phyloP scores from a whole-genome alignment of 805 yeast species.

The Soucietia sequanensis region DNA sequence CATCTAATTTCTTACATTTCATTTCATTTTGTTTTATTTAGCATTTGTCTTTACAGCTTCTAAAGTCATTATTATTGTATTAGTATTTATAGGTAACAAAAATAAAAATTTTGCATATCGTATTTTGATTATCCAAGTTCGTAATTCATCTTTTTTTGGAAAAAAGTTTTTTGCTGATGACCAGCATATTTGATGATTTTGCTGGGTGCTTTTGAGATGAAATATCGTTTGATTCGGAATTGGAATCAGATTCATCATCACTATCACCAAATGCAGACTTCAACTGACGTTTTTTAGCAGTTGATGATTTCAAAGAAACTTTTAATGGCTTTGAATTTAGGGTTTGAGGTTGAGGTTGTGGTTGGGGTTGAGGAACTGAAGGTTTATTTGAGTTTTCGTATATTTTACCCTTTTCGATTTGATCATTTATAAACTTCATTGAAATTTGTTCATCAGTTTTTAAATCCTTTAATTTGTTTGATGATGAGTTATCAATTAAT shows the following conservation, averaged over 20 bases:
- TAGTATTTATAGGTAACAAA: too few relatives aligned
- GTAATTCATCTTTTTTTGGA: constrained; percentile 1
- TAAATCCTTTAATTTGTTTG: constrained; percentile 33
- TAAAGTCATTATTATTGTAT: too few relatives aligned
- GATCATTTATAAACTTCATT: constrained; percentile 45
- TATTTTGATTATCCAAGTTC: too few relatives aligned
- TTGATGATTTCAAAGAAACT: not conserved
- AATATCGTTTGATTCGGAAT: too few relatives aligned
- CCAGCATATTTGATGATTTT: too few relatives aligned
- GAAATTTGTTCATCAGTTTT: constrained; percentile 48
- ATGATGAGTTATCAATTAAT: constrained; percentile 13
- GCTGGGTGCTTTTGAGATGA: too few relatives aligned
- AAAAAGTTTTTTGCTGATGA: constrained; percentile 5
- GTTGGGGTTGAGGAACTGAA: not conserved
- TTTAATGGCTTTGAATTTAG: not conserved
- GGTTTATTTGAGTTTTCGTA: not conserved
- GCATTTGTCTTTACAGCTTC: too few relatives aligned
- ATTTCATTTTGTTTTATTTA: too few relatives aligned
- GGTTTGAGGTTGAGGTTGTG: too few relatives aligned
- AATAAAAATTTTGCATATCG: too few relatives aligned
- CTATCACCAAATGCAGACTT: constrained; percentile 10
- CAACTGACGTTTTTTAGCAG: not conserved
- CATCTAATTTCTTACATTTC: not conserved
- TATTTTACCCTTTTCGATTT: constrained; percentile 46
- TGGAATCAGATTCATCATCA: too few relatives aligned